These are phyloP conservation scores for Haplosporangium sp. DNA, from an alignment of 371 early-diverging fungal genomes.

Conservation along the genomic window DNA sequence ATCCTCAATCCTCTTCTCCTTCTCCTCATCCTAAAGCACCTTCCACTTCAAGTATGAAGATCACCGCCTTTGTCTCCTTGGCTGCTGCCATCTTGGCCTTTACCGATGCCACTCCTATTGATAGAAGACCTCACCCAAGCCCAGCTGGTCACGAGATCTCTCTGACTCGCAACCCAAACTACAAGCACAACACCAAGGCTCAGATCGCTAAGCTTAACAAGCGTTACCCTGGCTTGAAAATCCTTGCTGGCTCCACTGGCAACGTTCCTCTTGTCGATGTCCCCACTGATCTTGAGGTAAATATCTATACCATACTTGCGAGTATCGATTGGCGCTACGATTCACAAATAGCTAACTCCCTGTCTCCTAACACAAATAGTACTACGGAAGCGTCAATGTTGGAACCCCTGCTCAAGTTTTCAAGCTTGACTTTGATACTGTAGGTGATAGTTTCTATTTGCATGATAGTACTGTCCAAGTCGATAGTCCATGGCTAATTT, in stretches of 20 bases:
- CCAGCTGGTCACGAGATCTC: conserved; percentile 8
- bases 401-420: conserved; percentile 78
- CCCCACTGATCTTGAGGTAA: conserved; percentile 18
- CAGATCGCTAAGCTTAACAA: conserved; percentile 31
- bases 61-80: conserved; percentile 35
- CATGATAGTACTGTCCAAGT: too few relatives aligned
- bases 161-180: conserved; percentile 27
- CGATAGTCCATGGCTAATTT: neutral
- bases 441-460: neutral
- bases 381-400: conserved; percentile 51
- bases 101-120: conserved; percentile 33
- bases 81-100: conserved; percentile 34
- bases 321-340: too few relatives aligned
- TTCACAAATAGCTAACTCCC: neutral
- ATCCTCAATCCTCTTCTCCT: too few relatives aligned
- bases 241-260: conserved; percentile 18
- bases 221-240: conserved; percentile 23
- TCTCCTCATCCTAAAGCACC: too few relatives aligned
- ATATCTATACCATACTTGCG: neutral
- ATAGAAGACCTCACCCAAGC: conserved; percentile 12
- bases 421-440: conserved; percentile 71
- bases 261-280: conserved; percentile 20
- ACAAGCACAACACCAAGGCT: conserved; percentile 28
- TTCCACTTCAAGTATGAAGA: conserved; percentile 15
- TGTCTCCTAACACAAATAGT: neutral